Evolutionary conservation across 148 eudicot species (phyloP).

Genomic region (Tetragonia tetragonoides): DNA sequence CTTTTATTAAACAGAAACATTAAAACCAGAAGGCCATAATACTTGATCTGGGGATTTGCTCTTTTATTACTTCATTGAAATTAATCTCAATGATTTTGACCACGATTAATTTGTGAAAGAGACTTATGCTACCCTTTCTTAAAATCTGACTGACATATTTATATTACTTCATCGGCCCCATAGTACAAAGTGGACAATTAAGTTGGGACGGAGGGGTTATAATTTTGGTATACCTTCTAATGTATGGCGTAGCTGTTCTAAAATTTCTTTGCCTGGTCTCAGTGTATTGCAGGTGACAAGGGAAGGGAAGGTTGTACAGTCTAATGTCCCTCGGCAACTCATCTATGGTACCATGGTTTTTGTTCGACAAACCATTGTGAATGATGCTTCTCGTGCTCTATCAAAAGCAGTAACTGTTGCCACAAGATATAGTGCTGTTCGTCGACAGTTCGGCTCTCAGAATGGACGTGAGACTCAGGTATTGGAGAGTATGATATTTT

Average conservation of each 20-base stretch:
- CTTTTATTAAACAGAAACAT: neutral
- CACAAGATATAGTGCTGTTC: slow-evolving; percentile 94
- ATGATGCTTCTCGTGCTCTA: slow-evolving; percentile 84
- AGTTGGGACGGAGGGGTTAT: neutral
- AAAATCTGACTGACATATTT: too few species aligned
- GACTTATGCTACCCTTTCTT: neutral
- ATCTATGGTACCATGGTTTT: slow-evolving; percentile 95
- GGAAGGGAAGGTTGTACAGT: slow-evolving; percentile 76
- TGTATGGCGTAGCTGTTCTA: slow-evolving; percentile 15
- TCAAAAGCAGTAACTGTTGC: slow-evolving; percentile 91
- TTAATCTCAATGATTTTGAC: neutral
- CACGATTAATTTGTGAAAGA: neutral
- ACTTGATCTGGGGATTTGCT: neutral
- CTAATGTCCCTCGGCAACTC: slow-evolving; percentile 85
- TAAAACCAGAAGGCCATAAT: too few species aligned
- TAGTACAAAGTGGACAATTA: neutral
- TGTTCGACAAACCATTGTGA: slow-evolving; percentile 79
- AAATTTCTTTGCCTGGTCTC: slow-evolving; percentile 24
- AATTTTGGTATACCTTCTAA: neutral
- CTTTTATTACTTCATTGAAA: neutral
- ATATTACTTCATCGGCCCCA: neutral
- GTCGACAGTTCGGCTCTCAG: slow-evolving; percentile 90
- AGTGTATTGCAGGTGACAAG: slow-evolving; percentile 89
- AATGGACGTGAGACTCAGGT: slow-evolving; percentile 96
- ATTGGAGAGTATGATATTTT: slow-evolving; percentile 10